Conservation (phyloP, 2,329 filamentous ascomycete species). For the Hymenoscyphus linearis region DNA sequence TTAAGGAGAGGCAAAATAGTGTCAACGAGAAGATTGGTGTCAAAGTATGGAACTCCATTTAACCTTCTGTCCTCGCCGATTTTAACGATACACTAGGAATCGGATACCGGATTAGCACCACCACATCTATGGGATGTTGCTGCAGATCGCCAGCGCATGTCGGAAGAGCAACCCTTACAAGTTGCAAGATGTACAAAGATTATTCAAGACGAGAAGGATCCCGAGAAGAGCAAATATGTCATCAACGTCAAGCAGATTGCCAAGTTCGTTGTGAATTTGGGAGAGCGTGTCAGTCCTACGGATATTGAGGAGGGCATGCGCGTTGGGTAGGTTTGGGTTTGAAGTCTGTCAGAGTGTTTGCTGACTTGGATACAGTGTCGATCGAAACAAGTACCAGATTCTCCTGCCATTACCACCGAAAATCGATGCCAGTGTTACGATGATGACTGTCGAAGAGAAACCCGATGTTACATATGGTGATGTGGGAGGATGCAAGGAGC, state of each 20-base stretch:
- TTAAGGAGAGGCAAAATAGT: constrained; percentile 97
- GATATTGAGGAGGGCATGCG: constrained; percentile 99
- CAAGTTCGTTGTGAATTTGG: constrained; percentile 97
- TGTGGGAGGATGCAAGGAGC: constrained; percentile 98
- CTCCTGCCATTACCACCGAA: constrained; percentile 92
- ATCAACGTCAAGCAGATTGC: constrained; percentile 99
- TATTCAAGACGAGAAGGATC: constrained; percentile 91
- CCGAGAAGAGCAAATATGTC: constrained; percentile 99
- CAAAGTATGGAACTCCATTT: constrained; percentile 46
- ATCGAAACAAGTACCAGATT: constrained; percentile 99
- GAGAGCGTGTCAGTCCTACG: constrained; percentile 92
- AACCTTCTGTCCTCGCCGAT: background rate
- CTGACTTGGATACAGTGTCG: constrained; percentile 53
- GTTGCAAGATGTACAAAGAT: constrained; percentile 99
- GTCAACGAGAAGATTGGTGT: constrained; percentile 98
- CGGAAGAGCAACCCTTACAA: constrained; percentile 94
- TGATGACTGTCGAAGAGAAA: constrained; percentile 99
- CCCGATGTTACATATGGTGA: constrained; percentile 98
- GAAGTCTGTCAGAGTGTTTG: constrained; percentile 3
- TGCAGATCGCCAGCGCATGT: constrained; percentile 96
- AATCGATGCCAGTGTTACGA: constrained; percentile 97
- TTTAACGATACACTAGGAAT: constrained; percentile 60
- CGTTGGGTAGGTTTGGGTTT: constrained; percentile 56
- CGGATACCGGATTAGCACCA: constrained; percentile 94
- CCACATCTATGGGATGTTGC: constrained; percentile 99